Percentiles rank a stretch among this genome's conserved stretches.
phyloP scores from a whole-genome alignment of 352 stramenopile species.

The Pythium angustatum region DNA sequence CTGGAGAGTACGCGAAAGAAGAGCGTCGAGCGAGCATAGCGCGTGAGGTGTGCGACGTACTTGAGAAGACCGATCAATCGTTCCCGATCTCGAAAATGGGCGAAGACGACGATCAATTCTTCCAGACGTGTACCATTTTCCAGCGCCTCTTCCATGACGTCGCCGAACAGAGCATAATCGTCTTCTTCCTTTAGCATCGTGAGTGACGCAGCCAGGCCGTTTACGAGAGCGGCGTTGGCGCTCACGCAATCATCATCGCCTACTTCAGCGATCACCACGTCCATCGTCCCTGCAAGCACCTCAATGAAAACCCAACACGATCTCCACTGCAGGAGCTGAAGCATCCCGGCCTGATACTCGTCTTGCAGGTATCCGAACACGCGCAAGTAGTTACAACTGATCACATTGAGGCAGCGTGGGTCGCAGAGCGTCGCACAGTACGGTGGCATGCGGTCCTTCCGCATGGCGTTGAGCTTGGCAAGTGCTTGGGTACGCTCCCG shows the following conservation, averaged over 20 bases:
- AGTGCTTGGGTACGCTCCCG: slow-evolving; percentile 22
- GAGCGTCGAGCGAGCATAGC: slow-evolving; percentile 28
- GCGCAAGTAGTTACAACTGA: slow-evolving; percentile 44
- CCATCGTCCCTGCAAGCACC: slow-evolving; percentile 33
- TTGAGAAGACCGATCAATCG: slow-evolving; percentile 45
- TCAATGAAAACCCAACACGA: slow-evolving; percentile 55
- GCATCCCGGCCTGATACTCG: slow-evolving; percentile 41
- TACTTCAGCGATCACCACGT: slow-evolving; percentile 6
- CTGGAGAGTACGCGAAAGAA: slow-evolving; percentile 59
- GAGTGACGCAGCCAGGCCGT: slow-evolving; percentile 47
- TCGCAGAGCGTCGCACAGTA: slow-evolving; percentile 44
- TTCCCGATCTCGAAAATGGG: slow-evolving; percentile 40
- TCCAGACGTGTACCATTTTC: slow-evolving; percentile 35
- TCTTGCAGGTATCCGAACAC: slow-evolving; percentile 45
- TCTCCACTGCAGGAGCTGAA: slow-evolving; percentile 39
- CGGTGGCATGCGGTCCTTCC: slow-evolving; percentile 38
- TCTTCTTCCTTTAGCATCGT: slow-evolving; percentile 35
- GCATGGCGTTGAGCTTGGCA: slow-evolving; percentile 42
- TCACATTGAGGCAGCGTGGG: slow-evolving; percentile 10
- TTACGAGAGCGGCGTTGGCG: slow-evolving; percentile 28
- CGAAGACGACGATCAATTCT: slow-evolving; percentile 53
- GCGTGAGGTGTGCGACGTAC: slow-evolving; percentile 43
- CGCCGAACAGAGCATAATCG: slow-evolving; percentile 40
- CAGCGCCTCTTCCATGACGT: slow-evolving; percentile 50
- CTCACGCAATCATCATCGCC: background rate